A percentile compares a stretch with the other conserved stretches of the same genome.
These are phyloP conservation scores for Tuber melanosporum DNA, from an alignment of 495 filamentous ascomycete genomes.

Conservation along the genomic window DNA sequence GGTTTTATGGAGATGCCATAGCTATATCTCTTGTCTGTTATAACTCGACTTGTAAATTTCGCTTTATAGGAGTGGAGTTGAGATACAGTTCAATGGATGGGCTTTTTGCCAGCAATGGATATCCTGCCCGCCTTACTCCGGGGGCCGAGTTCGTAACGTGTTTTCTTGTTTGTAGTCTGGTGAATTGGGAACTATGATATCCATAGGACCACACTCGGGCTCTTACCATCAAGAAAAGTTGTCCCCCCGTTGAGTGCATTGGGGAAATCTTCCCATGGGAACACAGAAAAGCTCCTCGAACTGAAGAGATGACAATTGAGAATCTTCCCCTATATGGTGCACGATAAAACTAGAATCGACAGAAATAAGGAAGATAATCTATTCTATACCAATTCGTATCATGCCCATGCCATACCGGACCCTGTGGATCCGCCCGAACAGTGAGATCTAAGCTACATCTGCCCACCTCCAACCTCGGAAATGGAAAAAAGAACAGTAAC, in stretches of 20 bases:
- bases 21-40: background rate
- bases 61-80: background rate
- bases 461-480: background rate
- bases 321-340: slow-evolving; percentile 18
- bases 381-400: background rate
- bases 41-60: background rate
- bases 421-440: background rate
- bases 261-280: background rate
- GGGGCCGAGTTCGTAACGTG: background rate
- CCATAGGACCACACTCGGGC: background rate
- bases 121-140: background rate
- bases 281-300: background rate
- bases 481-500: slow-evolving; percentile 1
- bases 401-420: background rate
- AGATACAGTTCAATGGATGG: background rate
- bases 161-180: background rate
- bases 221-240: background rate
- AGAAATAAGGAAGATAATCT: slow-evolving; percentile 9
- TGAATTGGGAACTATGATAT: background rate
- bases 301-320: slow-evolving; percentile 13
- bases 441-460: background rate
- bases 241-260: background rate
- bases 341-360: slow-evolving; percentile 7
- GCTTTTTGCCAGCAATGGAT: background rate
- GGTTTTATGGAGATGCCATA: slow-evolving; percentile 49